phyloP scores from a whole-genome alignment of 129 eudicot species.

The Glebionis coronaria region DNA sequence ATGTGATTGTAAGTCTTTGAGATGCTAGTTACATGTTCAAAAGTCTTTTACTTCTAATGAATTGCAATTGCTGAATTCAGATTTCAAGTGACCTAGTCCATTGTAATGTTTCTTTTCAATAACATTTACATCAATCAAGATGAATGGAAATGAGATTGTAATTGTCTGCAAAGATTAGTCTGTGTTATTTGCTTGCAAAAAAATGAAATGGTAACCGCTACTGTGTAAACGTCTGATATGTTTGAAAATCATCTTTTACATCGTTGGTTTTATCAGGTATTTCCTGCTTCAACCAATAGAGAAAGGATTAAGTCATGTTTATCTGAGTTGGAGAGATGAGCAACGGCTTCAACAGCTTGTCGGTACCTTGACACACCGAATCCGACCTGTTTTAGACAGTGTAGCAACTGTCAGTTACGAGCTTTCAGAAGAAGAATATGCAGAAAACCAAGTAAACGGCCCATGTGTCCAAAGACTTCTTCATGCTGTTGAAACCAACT shows the following conservation, averaged over 20 bases:
- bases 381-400: slow-evolving; percentile 68
- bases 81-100: background rate
- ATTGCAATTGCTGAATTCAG: background rate
- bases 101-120: background rate
- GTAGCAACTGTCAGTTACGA: slow-evolving; percentile 84
- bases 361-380: slow-evolving; percentile 68
- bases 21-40: background rate
- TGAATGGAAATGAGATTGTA: slow-evolving; percentile 4
- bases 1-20: too few relatives aligned
- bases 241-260: background rate
- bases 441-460: slow-evolving; percentile 90
- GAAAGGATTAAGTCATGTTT: slow-evolving; percentile 82
- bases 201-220: background rate
- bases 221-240: background rate
- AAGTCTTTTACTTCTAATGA: background rate
- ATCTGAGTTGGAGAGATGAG: slow-evolving; percentile 81
- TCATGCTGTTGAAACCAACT: slow-evolving; percentile 75
- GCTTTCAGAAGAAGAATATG: slow-evolving; percentile 83
- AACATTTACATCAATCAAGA: background rate
- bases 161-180: background rate
- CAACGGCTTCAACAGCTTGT: slow-evolving; percentile 83
- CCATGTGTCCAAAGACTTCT: slow-evolving; percentile 96
- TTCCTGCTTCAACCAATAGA: slow-evolving; percentile 74
- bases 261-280: slow-evolving; percentile 42
- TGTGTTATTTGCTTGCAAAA: background rate